Conservation (phyloP, 2,329 filamentous ascomycete genomes). For the Claviceps sp. region DNA sequence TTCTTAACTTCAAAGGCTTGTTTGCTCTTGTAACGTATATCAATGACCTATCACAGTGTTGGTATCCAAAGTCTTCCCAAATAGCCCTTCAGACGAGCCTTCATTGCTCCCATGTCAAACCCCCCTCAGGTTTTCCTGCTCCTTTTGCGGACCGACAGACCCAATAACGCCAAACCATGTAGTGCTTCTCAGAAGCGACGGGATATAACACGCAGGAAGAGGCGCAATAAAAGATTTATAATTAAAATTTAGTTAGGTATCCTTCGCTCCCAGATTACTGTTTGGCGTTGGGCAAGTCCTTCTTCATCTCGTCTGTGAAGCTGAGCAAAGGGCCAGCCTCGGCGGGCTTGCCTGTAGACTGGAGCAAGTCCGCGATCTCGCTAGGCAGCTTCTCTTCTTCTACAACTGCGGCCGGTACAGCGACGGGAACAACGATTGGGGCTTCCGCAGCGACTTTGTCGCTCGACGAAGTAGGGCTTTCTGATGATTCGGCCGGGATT, state of each 20-base stretch:
- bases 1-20: neutral
- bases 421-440: no score
- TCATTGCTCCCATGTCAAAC: neutral
- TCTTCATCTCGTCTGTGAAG: conserved; percentile 41
- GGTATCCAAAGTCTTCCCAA: neutral
- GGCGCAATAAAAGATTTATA: neutral
- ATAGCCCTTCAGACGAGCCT: neutral
- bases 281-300: conserved; percentile 26
- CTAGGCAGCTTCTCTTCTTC: conserved; percentile 10
- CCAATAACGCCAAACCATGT: conserved; percentile 5
- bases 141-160: neutral
- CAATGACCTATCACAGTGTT: neutral
- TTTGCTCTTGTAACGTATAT: neutral
- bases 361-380: conserved; percentile 31
- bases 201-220: neutral
- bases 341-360: conserved; percentile 32
- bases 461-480: conserved; percentile 33
- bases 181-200: neutral
- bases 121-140: neutral
- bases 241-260: neutral
- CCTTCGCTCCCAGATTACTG: neutral
- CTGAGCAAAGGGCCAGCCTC: conserved; percentile 38
- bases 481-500: conserved; percentile 7
- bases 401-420: neutral
- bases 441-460: conserved; percentile 14